These are phyloP conservation scores for Aureobasidium leucospermi DNA, from an alignment of 2,329 filamentous ascomycete genomes.

Conservation along the genomic window DNA sequence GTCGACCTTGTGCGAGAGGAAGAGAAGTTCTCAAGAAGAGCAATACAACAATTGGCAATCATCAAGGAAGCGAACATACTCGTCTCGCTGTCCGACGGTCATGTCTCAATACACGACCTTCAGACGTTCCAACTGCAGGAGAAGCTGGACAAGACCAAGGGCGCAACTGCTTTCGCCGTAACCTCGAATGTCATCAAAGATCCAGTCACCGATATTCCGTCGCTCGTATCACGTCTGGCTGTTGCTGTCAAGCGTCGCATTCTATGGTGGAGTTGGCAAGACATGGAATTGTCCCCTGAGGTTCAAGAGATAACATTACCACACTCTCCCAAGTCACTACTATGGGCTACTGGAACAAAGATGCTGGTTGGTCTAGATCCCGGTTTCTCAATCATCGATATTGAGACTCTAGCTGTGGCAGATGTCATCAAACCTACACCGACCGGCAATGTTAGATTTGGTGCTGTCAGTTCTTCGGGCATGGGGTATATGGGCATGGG, in stretches of 20 bases:
- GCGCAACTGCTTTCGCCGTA: conserved; percentile 82
- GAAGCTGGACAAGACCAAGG: conserved; percentile 73
- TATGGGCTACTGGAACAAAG: conserved; percentile 82
- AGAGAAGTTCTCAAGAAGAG: conserved; percentile 84
- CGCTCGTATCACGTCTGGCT: conserved; percentile 84
- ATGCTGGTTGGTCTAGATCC: conserved; percentile 86
- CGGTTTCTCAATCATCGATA: conserved; percentile 83
- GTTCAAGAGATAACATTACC: conserved; percentile 70
- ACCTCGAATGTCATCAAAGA: conserved; percentile 96
- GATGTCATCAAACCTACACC: conserved; percentile 74
- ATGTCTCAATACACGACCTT: conserved; percentile 84
- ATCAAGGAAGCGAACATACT: conserved; percentile 93
- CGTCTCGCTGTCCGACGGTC: conserved; percentile 81
- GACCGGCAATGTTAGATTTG: conserved; percentile 63
- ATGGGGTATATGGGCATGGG: conserved; percentile 98
- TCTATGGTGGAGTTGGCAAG: conserved; percentile 90
- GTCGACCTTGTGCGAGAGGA: conserved; percentile 85
- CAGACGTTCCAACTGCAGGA: conserved; percentile 77
- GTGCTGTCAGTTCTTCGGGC: conserved; percentile 71
- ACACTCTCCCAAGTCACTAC: conserved; percentile 79
- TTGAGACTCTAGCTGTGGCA: conserved; percentile 62
- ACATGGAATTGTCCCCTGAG: conserved; percentile 75
- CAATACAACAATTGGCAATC: conserved; percentile 87
- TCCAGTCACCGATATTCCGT: conserved; percentile 73
- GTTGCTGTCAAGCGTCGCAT: conserved; percentile 89